Percentiles rank a stretch among this genome's conserved stretches.
phyloP scores from a whole-genome alignment of 352 stramenopile genomes.

The Achlya hypogyna region DNA sequence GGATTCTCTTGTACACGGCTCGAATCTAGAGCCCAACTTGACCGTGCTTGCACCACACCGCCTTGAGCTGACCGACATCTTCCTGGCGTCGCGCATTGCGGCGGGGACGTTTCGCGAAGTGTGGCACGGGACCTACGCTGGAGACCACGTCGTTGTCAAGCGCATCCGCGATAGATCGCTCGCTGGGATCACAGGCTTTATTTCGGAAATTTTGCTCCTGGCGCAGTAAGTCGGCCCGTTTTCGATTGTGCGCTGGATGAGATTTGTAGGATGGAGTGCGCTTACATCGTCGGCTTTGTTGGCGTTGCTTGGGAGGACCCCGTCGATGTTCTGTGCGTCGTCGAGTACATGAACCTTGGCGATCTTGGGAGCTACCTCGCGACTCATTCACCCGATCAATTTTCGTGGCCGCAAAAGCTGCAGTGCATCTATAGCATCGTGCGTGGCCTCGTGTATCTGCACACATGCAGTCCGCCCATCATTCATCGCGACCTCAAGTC shows the following conservation, averaged over 20 bases:
- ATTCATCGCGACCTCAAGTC: slow-evolving; percentile 10
- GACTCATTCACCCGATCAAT: slow-evolving; percentile 23
- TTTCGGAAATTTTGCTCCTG: background rate
- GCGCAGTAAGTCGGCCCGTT: too few species aligned
- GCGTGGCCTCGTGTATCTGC: slow-evolving; percentile 31
- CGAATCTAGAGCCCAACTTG: too few species aligned
- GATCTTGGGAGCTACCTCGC: slow-evolving; percentile 58
- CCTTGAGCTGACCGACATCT: too few species aligned
- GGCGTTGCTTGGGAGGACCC: slow-evolving; percentile 73
- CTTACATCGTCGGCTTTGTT: slow-evolving; percentile 68
- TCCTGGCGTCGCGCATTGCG: too few species aligned
- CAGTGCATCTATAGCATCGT: slow-evolving; percentile 14
- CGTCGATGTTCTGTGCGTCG: slow-evolving; percentile 60
- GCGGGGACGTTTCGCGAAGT: too few species aligned
- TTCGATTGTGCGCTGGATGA: background rate
- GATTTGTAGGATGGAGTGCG: background rate
- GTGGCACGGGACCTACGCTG: too few species aligned
- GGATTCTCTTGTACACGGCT: too few species aligned
- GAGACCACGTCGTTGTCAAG: too few species aligned
- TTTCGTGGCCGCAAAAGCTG: background rate
- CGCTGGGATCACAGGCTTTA: too few species aligned
- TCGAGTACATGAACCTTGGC: slow-evolving; percentile 66
- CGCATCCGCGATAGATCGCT: too few species aligned
- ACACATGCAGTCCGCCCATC: slow-evolving; percentile 17
- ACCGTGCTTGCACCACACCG: too few species aligned